Percentiles rank a stretch among this genome's conserved stretches.
phyloP scores from a whole-genome alignment of 2,329 filamentous ascomycete species.

The Trichoderma hamatum region DNA sequence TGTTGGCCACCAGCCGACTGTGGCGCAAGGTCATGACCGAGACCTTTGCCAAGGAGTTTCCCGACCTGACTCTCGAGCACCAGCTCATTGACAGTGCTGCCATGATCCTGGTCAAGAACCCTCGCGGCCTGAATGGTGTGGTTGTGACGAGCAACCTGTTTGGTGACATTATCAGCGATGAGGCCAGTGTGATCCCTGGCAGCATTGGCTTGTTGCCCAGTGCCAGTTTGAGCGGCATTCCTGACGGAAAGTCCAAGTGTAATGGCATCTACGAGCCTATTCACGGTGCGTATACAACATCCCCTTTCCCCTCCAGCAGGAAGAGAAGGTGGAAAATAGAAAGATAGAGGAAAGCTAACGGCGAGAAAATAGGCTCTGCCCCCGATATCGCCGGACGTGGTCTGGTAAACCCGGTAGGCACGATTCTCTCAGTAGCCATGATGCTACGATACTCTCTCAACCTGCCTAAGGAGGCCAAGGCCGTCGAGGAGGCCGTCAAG shows the following conservation, averaged over 20 bases:
- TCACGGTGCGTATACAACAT: conserved; percentile 66
- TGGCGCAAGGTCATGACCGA: conserved; percentile 89
- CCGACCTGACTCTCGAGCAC: conserved; percentile 79
- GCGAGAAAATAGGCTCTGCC: conserved; percentile 66
- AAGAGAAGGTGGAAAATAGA: too few relatives aligned
- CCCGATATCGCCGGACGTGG: conserved; percentile 92
- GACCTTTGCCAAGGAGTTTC: conserved; percentile 86
- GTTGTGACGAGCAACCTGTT: conserved; percentile 93
- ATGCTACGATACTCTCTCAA: conserved; percentile 92
- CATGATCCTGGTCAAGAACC: conserved; percentile 97
- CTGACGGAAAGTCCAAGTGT: conserved; percentile 79
- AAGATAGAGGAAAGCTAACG: not conserved
- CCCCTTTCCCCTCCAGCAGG: not conserved
- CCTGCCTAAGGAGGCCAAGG: conserved; percentile 73
- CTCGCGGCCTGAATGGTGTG: conserved; percentile 82
- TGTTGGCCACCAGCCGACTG: conserved; percentile 83
- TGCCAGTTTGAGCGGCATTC: conserved; percentile 82
- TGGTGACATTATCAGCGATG: conserved; percentile 94
- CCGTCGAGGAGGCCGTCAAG: conserved; percentile 80
- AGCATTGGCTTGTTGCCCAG: conserved; percentile 86
- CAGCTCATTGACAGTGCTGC: conserved; percentile 96
- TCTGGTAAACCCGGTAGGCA: conserved; percentile 89
- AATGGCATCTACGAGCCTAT: conserved; percentile 99
- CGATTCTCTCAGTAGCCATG: conserved; percentile 91
- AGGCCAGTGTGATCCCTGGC: conserved; percentile 92